Evolutionary conservation across 139 green algal species (phyloP).

Genomic region (Micractinium conductrix): DNA sequence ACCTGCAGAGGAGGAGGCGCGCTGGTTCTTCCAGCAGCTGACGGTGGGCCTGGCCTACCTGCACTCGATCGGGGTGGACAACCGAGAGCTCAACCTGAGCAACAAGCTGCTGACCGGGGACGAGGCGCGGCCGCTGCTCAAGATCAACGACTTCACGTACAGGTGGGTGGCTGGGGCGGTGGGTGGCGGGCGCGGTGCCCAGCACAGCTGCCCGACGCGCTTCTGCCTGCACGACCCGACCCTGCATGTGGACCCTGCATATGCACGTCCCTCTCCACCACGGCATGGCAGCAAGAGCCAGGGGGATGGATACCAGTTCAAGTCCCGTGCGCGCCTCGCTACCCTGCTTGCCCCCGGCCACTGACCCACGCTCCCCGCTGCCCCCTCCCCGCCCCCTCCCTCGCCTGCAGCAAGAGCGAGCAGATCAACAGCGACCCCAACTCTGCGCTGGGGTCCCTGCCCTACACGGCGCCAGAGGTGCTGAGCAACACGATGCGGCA

Average conservation of each 20-base stretch:
- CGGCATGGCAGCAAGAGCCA: constrained; percentile 18
- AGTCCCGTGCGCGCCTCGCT: constrained; percentile 36
- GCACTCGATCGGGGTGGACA: constrained; percentile 65
- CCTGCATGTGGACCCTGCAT: no score
- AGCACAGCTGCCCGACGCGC: neutral
- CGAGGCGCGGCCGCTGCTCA: constrained; percentile 23
- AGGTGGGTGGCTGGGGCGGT: neutral
- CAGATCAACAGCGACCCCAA: constrained; percentile 56
- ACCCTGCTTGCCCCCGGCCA: neutral
- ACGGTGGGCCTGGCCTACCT: constrained; percentile 75
- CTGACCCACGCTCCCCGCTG: neutral
- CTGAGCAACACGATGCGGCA: constrained; percentile 37
- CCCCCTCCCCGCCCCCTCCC: neutral
- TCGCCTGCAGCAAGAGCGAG: constrained; percentile 44
- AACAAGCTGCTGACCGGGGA: constrained; percentile 82
- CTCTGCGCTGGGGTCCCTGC: constrained; percentile 41
- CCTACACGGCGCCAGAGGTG: constrained; percentile 54
- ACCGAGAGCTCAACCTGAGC: constrained; percentile 89
- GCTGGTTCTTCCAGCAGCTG: constrained; percentile 92
- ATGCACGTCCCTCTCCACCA: neutral
- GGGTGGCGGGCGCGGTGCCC: neutral
- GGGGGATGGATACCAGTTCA: constrained; percentile 40
- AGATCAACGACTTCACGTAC: constrained; percentile 44
- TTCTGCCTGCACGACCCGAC: no score
- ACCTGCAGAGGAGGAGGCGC: constrained; percentile 66